Evolutionary conservation across 768 basidiomycete species (phyloP).

Genomic region (Leccinum sublutescens): DNA sequence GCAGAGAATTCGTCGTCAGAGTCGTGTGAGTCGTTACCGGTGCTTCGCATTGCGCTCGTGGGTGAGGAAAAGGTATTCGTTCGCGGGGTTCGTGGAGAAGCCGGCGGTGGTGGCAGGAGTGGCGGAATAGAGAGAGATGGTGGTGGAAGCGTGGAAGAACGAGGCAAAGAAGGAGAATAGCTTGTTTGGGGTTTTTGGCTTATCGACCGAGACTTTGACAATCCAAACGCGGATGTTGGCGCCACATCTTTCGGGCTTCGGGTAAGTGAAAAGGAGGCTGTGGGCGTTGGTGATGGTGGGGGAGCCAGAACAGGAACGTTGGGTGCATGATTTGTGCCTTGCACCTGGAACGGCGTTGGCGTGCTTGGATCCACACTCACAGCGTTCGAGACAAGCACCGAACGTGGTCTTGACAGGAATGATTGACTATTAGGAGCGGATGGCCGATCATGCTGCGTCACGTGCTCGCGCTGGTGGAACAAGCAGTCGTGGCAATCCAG

Average conservation of each 20-base stretch:
- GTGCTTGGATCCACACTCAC: not conserved
- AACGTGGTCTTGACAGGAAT: conserved; percentile 15
- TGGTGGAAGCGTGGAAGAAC: conserved; percentile 23
- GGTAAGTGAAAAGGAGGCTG: conserved; percentile 17
- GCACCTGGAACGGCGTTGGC: not conserved
- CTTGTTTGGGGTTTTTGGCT: conserved; percentile 19
- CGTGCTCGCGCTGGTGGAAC: too few species aligned
- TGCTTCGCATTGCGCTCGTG: not conserved
- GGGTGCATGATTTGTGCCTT: conserved; percentile 1
- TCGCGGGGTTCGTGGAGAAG: conserved; percentile 34
- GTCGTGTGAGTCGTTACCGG: conserved; percentile 20
- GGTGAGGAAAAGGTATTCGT: conserved; percentile 13
- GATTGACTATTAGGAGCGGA: conserved; percentile 30
- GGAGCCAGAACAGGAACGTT: conserved; percentile 16
- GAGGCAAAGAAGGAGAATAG: conserved; percentile 18
- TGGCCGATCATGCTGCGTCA: too few species aligned
- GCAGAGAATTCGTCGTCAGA: conserved; percentile 55
- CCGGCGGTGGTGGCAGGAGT: conserved; percentile 31
- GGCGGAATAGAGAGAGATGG: conserved; percentile 27
- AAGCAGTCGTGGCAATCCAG: too few species aligned
- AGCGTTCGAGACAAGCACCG: not conserved
- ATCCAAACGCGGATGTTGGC: conserved; percentile 2
- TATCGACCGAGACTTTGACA: conserved; percentile 5
- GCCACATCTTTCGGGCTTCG: conserved; percentile 12
- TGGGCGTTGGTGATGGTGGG: conserved; percentile 34